Conservation (phyloP, 2,329 filamentous ascomycete genomes). For the Calonectria crousiana region DNA sequence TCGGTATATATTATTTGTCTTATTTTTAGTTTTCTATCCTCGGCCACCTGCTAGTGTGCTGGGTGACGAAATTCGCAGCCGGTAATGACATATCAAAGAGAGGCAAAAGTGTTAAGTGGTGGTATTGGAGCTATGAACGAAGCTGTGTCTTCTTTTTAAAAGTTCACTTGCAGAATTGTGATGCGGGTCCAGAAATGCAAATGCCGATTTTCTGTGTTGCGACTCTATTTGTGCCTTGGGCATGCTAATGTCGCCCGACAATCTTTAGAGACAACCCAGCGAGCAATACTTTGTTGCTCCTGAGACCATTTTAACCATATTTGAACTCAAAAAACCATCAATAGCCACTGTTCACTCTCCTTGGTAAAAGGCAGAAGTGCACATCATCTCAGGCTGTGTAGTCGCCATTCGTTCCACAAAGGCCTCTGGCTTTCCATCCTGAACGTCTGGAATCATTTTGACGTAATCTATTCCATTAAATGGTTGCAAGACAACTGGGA, state of each 20-base stretch:
- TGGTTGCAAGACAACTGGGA: neutral
- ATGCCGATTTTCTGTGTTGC: slow-evolving; percentile 42
- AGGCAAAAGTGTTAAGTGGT: no score
- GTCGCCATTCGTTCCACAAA: no score
- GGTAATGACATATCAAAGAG: no score
- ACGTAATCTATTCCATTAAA: no score
- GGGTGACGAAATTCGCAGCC: neutral
- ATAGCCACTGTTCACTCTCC: slow-evolving; percentile 38
- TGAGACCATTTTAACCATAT: slow-evolving; percentile 42
- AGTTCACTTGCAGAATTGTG: neutral
- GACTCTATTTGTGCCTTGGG: slow-evolving; percentile 44
- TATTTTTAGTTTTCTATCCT: neutral
- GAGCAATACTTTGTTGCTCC: slow-evolving; percentile 39
- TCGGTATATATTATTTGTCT: neutral
- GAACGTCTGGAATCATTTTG: no score
- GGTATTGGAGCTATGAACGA: no score
- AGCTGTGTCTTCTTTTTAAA: no score
- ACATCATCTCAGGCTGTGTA: no score
- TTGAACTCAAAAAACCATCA: slow-evolving; percentile 36
- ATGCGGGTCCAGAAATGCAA: slow-evolving; percentile 31
- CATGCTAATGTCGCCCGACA: slow-evolving; percentile 32
- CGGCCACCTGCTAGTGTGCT: neutral
- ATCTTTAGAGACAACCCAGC: slow-evolving; percentile 16
- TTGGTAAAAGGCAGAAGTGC: no score
- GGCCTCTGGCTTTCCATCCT: no score